Base-by-base conservation (phyloP, 768 basidiomycete species). In the Udeniomyces megalosporus region DNA sequence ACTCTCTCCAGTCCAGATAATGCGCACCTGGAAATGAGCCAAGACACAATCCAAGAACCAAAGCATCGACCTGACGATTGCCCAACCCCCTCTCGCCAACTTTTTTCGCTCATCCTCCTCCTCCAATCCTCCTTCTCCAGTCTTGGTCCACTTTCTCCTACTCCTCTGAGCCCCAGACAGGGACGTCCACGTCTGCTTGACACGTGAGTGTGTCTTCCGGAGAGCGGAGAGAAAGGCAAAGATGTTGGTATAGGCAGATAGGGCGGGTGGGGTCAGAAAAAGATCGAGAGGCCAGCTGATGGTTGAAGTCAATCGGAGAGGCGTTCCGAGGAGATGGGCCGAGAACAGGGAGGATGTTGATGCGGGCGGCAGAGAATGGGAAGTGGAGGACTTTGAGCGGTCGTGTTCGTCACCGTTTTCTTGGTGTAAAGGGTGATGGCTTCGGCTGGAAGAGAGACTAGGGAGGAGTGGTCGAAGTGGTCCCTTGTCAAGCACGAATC, bases 281-380 rank as follows among this genome's bases (percentile, higher is more conserved):
- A 93, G 80, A 70, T 92, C 88, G 46, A 93, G 78, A 0, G 90
- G 90, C 88, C 88, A 95, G 0, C 83, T 74, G 26, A 90, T 81
- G 20, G 73, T 76, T 71, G 88, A 91, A 6, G 78, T 79, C 22
- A 93, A 77, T 1, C 78, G 74, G 32, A 90, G 75, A 0, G 85
- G 81, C 0, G 86, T 87, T 17, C 90, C 90, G 44, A 95, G 80
- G 3, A 93, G 78, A 60, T 84, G 78, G 55, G 79, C 76, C 20
- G 74, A 74, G n/a, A 79, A 77, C n/a, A 80, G 61, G 67, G 49
- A 34, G 69, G 61, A 68, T 56, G 64, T 62, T 34, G 47, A 55
- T 44, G 22, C 54, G 63, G 35, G 57, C 46, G 28, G 49, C 34
- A 58, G 51, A 34, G 12, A 57, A 8, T 17, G 38, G 49, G 22